Percentiles rank a stretch among this genome's conserved stretches.
Conservation (phyloP, 352 stramenopile species). For the Globisporangium camurandrum region DNA sequence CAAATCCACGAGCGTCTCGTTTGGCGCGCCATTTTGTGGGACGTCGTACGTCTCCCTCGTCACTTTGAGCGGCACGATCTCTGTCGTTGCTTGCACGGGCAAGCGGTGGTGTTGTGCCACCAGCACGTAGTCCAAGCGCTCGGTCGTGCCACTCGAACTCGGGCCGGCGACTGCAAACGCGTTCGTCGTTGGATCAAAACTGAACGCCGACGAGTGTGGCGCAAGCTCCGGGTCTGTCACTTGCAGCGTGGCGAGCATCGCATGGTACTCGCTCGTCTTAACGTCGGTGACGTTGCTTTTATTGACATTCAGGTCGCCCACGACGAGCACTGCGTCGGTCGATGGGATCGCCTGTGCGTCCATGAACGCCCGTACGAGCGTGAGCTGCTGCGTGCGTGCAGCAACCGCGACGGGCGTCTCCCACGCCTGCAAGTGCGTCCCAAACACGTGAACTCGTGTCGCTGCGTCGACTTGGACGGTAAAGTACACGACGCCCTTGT, state of each 20-base stretch:
- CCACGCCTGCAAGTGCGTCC: conserved; percentile 64
- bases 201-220: conserved; percentile 30
- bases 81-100: conserved; percentile 14
- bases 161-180: conserved; percentile 43
- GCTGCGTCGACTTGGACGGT: conserved; percentile 23
- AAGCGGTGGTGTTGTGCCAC: conserved; percentile 24
- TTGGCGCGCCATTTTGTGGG: conserved; percentile 5
- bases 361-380: conserved; percentile 36
- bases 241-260: conserved; percentile 39
- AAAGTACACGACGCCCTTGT: conserved; percentile 66
- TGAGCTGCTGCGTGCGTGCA: conserved; percentile 33
- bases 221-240: conserved; percentile 24
- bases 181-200: conserved; percentile 61
- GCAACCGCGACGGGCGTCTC: conserved; percentile 34
- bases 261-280: conserved; percentile 34
- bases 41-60: conserved; percentile 30
- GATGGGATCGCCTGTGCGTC: conserved; percentile 34
- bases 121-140: conserved; percentile 65
- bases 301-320: conserved; percentile 62
- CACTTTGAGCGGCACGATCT: conserved; percentile 53
- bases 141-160: conserved; percentile 44
- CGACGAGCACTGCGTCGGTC: conserved; percentile 42
- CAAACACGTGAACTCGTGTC: conserved; percentile 48
- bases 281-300: conserved; percentile 12
- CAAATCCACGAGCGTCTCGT: conserved; percentile 40